Evolutionary conservation across 371 early-diverging fungal genomes (phyloP).

Genomic region (Parasitella parasitica): DNA sequence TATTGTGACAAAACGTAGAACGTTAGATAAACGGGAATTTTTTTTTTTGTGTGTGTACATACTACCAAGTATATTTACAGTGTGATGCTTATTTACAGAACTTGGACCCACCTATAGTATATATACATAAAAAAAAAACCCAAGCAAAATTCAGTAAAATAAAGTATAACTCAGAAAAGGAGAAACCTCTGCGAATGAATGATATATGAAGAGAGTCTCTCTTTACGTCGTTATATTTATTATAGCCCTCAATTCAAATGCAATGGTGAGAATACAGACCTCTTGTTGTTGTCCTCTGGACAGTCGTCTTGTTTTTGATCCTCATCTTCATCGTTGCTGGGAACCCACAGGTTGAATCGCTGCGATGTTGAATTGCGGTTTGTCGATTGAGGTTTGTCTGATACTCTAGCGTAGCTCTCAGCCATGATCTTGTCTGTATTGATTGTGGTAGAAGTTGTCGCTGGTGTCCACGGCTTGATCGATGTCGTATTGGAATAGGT

Average conservation of each 20-base stretch:
- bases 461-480: slow-evolving; percentile 2
- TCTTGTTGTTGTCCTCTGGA: background rate
- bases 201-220: background rate
- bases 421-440: background rate
- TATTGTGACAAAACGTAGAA: background rate
- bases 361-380: slow-evolving; percentile 2
- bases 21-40: background rate
- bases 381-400: slow-evolving; percentile 5
- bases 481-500: background rate
- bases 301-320: background rate
- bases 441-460: background rate
- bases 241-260: background rate
- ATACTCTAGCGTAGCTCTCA: background rate
- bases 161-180: background rate
- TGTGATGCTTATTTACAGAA: slow-evolving; percentile 10
- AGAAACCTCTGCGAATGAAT: background rate
- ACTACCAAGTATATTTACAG: background rate
- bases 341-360: slow-evolving; percentile 22
- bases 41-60: background rate
- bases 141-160: background rate
- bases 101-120: slow-evolving; percentile 7
- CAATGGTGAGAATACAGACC: slow-evolving; percentile 7
- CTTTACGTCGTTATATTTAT: background rate
- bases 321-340: slow-evolving; percentile 3
- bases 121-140: background rate